Percentiles rank a stretch among this genome's conserved stretches.
Conservation (phyloP, 176 grass and related monocot genomes). For the Puya raimondii region DNA sequence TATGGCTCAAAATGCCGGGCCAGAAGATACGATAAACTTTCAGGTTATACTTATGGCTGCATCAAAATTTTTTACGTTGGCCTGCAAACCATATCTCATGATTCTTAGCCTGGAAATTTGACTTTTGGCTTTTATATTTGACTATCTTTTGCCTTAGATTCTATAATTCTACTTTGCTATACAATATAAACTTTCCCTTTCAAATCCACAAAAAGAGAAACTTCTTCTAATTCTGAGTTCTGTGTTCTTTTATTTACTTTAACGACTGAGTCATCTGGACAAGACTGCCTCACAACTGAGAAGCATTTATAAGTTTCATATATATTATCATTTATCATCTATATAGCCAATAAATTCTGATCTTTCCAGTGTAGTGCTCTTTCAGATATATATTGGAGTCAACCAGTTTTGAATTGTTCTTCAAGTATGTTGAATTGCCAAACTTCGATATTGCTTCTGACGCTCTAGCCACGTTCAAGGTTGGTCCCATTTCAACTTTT, state of each 20-base stretch:
- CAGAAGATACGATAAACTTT: background rate
- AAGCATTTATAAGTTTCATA: background rate
- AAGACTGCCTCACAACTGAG: background rate
- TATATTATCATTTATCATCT: background rate
- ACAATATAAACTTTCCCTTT: background rate
- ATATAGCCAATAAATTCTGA: slow-evolving; percentile 16
- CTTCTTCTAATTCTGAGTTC: slow-evolving; percentile 7
- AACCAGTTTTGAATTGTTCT: slow-evolving; percentile 94
- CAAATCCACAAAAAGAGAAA: background rate
- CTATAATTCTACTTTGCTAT: background rate
- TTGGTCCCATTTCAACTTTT: slow-evolving; percentile 15
- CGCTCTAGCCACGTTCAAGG: slow-evolving; percentile 99
- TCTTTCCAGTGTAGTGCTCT: slow-evolving; percentile 75
- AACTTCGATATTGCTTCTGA: slow-evolving; percentile 99
- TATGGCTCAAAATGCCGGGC: background rate
- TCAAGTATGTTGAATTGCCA: slow-evolving; percentile 94
- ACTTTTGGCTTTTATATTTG: background rate
- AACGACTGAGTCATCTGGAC: background rate
- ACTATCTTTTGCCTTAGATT: background rate
- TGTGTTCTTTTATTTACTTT: slow-evolving; percentile 9
- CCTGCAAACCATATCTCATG: background rate
- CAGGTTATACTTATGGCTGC: background rate
- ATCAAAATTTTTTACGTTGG: background rate
- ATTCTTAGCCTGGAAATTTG: background rate
- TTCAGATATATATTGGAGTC: slow-evolving; percentile 99